A percentile compares a stretch with the other conserved stretches of the same genome.
Conservation (phyloP, 2,329 filamentous ascomycete species). For the Furcasterigmium furcatum region DNA sequence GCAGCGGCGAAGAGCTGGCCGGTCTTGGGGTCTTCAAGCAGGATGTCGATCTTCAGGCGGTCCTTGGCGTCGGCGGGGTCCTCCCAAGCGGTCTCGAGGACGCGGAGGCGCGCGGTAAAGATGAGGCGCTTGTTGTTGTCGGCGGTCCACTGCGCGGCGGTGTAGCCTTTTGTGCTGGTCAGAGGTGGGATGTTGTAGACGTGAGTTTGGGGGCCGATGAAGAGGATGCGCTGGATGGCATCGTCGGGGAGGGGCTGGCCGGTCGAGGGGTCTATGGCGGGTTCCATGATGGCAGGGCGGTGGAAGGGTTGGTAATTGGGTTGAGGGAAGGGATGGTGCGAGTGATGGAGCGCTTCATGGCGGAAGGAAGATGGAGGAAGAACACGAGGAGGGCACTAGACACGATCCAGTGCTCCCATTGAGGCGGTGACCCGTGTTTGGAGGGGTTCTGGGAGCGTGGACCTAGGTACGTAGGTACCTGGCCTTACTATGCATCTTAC, state of each 20-base stretch:
- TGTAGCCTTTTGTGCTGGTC: constrained; percentile 74
- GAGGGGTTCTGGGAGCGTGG: too few species aligned
- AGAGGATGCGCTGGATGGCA: constrained; percentile 82
- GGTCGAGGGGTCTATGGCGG: constrained; percentile 65
- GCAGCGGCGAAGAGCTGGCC: constrained; percentile 81
- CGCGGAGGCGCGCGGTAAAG: constrained; percentile 78
- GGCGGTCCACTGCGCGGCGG: constrained; percentile 72
- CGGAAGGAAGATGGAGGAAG: neutral
- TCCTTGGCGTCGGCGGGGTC: constrained; percentile 28
- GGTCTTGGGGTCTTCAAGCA: constrained; percentile 71
- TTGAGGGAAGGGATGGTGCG: neutral
- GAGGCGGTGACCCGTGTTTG: neutral
- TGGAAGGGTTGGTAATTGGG: neutral
- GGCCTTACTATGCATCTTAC: neutral
- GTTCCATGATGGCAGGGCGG: constrained; percentile 48
- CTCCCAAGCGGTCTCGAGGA: constrained; percentile 69
- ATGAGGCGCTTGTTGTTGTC: constrained; percentile 69
- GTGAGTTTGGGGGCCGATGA: constrained; percentile 71
- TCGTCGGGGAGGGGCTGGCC: constrained; percentile 65
- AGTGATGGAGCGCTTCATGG: neutral
- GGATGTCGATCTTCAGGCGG: constrained; percentile 68
- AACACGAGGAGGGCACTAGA: neutral
- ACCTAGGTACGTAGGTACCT: neutral
- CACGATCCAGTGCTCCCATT: neutral
- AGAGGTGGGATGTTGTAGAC: constrained; percentile 86